Conservation (phyloP, 164 flowering plant species). For the Piper longum region DNA sequence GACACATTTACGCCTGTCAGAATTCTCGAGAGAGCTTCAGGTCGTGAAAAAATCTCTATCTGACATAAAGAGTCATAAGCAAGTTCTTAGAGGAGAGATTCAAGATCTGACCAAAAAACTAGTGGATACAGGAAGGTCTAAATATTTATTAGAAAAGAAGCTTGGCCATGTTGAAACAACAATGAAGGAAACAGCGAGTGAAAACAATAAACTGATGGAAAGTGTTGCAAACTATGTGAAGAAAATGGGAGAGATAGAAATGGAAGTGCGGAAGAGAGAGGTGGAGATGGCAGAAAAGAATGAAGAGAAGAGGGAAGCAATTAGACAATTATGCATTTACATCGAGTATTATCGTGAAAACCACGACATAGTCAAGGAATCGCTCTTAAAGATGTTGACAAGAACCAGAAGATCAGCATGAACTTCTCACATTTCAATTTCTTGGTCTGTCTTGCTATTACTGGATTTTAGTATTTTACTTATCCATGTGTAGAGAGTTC, state of each 20-base stretch:
- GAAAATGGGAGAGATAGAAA: constrained; percentile 29
- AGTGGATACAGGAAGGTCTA: constrained; percentile 21
- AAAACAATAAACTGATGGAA: constrained; percentile 17
- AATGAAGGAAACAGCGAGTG: constrained; percentile 15
- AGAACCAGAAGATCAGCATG: constrained; percentile 17
- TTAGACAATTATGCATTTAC: constrained; percentile 57
- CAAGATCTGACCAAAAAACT: constrained; percentile 14
- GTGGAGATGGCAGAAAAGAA: constrained; percentile 28
- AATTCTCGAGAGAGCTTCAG: constrained; percentile 15
- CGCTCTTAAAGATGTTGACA: constrained; percentile 19
- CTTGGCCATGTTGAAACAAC: constrained; percentile 21
- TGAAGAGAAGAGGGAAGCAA: constrained; percentile 80
- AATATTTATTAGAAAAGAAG: constrained; percentile 14
- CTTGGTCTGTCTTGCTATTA: background rate
- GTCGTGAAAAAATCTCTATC: constrained; percentile 16
- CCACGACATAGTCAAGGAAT: constrained; percentile 27
- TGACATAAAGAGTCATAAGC: constrained; percentile 11
- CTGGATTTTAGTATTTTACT: background rate
- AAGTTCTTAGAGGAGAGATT: constrained; percentile 8
- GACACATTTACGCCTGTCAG: constrained; percentile 13
- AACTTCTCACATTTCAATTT: background rate
- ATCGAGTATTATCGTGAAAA: constrained; percentile 54
- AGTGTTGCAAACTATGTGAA: constrained; percentile 25
- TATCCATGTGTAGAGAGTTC: background rate
- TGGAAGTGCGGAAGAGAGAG: constrained; percentile 26